phyloP scores from a whole-genome alignment of 176 grass and related monocot genomes.

The Rhynchospora pubera region DNA sequence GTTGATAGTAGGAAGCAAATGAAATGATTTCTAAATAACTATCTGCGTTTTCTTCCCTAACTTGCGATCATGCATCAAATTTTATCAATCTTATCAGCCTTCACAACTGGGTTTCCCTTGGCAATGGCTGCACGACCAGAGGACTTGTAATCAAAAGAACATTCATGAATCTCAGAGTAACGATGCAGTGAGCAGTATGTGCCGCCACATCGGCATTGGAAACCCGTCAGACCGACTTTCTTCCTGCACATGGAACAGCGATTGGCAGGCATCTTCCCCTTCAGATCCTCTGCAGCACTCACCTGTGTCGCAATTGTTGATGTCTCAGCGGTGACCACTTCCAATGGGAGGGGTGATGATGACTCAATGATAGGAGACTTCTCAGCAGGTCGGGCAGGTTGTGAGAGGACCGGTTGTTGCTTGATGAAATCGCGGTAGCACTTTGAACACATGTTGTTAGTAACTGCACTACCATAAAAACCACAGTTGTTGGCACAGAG shows the following conservation, averaged over 20 bases:
- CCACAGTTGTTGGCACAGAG: conserved; percentile 59
- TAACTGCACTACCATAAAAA: conserved; percentile 52
- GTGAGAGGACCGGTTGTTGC: not conserved
- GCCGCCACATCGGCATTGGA: conserved; percentile 55
- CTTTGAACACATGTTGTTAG: conserved; percentile 53
- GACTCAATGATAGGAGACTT: not conserved
- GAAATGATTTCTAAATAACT: conserved; percentile 3
- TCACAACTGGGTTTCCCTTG: conserved; percentile 46
- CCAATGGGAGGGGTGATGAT: conserved; percentile 3
- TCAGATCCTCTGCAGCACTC: not conserved
- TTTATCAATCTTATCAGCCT: conserved; percentile 50
- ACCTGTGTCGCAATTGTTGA: not conserved
- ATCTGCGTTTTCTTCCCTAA: not conserved
- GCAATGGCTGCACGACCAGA: conserved; percentile 34
- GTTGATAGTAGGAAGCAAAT: not conserved
- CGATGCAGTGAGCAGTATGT: conserved; percentile 53
- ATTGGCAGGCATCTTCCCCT: conserved; percentile 30
- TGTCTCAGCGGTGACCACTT: not conserved
- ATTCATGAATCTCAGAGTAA: conserved; percentile 41
- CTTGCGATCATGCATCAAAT: conserved; percentile 27
- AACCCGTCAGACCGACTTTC: conserved; percentile 50
- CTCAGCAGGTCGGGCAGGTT: not conserved
- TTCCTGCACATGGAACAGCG: conserved; percentile 41
- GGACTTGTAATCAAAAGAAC: conserved; percentile 48
- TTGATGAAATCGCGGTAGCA: conserved; percentile 46